Evolutionary conservation across 2,329 filamentous ascomycete genomes (phyloP).

Genomic region (Aspergillus luchuensis): DNA sequence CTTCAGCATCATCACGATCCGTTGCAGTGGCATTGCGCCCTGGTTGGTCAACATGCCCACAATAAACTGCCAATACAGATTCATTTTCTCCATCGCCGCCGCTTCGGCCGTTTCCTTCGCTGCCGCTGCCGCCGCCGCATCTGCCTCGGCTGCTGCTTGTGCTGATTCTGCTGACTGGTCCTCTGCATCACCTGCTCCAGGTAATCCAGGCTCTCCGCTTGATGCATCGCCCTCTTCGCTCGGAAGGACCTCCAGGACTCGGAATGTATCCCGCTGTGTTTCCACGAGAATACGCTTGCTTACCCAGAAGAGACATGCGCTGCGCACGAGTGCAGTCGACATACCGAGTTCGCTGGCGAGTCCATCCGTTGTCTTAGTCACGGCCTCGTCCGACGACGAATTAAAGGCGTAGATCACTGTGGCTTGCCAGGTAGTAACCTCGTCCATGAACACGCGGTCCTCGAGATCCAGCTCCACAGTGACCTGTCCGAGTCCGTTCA

Average conservation of each 20-base stretch:
- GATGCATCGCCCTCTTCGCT: slow-evolving; percentile 25
- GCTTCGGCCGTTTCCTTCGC: slow-evolving; percentile 53
- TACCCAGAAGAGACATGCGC: slow-evolving; percentile 65
- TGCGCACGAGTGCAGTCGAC: slow-evolving; percentile 58
- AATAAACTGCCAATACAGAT: slow-evolving; percentile 89
- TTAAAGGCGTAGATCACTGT: slow-evolving; percentile 85
- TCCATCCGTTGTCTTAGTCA: slow-evolving; percentile 45
- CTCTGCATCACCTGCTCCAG: slow-evolving; percentile 18
- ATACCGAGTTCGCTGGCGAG: slow-evolving; percentile 56
- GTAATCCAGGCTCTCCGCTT: slow-evolving; percentile 22
- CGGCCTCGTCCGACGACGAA: slow-evolving; percentile 36
- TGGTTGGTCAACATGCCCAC: slow-evolving; percentile 94
- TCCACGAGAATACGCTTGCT: slow-evolving; percentile 56
- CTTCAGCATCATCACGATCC: slow-evolving; percentile 93
- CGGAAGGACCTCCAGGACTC: slow-evolving; percentile 58
- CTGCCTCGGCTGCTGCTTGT: slow-evolving; percentile 24
- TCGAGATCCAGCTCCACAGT: slow-evolving; percentile 78
- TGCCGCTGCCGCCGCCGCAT: slow-evolving; percentile 41
- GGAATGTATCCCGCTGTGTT: slow-evolving; percentile 54
- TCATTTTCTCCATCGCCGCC: slow-evolving; percentile 67
- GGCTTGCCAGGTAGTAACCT: slow-evolving; percentile 83
- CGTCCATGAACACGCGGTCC: slow-evolving; percentile 70
- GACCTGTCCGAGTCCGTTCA: slow-evolving; percentile 77
- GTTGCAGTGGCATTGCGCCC: slow-evolving; percentile 74
- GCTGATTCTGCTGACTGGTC: slow-evolving; percentile 6